A percentile compares a stretch with the other conserved stretches of the same genome.
Evolutionary conservation across 306 rosid species (phyloP).

Genomic region (Castanea sativa): DNA sequence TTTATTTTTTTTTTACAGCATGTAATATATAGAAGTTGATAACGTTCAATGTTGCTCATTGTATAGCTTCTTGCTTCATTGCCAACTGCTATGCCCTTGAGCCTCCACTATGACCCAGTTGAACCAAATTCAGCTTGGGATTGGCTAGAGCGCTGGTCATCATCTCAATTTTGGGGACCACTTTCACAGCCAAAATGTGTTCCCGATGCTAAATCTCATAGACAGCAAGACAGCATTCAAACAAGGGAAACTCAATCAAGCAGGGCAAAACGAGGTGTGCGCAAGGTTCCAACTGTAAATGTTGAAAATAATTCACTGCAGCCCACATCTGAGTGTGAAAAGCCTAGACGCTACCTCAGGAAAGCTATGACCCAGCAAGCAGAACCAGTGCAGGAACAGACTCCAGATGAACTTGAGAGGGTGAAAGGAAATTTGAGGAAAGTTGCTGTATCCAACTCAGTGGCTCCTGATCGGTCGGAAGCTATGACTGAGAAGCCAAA

Average conservation of each 20-base stretch:
- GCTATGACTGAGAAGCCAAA: constrained; percentile 38
- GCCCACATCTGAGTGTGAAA: constrained; percentile 28
- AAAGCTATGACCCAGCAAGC: constrained; percentile 28
- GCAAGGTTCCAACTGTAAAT: constrained; percentile 33
- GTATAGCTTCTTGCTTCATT: constrained; percentile 56
- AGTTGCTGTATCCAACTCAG: constrained; percentile 17
- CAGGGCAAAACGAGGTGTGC: constrained; percentile 34
- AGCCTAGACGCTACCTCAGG: constrained; percentile 28
- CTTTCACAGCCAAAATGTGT: constrained; percentile 21
- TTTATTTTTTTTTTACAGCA: not conserved
- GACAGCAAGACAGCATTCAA: constrained; percentile 21
- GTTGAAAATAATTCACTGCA: constrained; percentile 19
- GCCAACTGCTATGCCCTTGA: constrained; percentile 30
- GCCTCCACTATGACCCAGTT: constrained; percentile 28
- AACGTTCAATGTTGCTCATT: not conserved
- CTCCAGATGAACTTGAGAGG: constrained; percentile 40
- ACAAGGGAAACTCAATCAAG: constrained; percentile 25
- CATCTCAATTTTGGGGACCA: constrained; percentile 49
- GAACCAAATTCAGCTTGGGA: constrained; percentile 36
- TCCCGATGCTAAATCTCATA: constrained; percentile 20
- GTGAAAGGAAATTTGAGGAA: constrained; percentile 27
- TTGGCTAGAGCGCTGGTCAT: constrained; percentile 61
- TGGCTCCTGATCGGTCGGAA: constrained; percentile 35
- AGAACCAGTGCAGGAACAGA: constrained; percentile 35
- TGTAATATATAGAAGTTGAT: not conserved